Conservation (phyloP, 2,329 filamentous ascomycete genomes). For the Hypomyces perniciosus region DNA sequence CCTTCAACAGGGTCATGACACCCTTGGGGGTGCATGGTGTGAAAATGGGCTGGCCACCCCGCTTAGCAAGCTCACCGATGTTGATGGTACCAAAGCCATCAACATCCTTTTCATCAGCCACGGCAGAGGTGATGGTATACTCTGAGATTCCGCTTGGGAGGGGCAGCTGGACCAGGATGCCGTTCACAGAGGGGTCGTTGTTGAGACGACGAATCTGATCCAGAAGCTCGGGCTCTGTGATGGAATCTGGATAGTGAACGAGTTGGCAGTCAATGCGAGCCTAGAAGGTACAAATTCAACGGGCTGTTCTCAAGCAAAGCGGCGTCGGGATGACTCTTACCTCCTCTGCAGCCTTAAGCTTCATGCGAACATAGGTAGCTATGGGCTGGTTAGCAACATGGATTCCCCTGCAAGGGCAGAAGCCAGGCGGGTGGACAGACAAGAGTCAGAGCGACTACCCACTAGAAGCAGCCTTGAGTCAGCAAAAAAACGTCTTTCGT, state of each 20-base stretch:
- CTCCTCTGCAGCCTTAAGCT: constrained; percentile 93
- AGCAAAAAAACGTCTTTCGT: constrained; percentile 13
- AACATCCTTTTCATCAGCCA: constrained; percentile 92
- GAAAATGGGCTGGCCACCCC: constrained; percentile 83
- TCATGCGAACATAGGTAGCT: constrained; percentile 99
- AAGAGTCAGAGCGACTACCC: constrained; percentile 86
- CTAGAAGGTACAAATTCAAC: constrained; percentile 35
- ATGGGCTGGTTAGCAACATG: constrained; percentile 25
- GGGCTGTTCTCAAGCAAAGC: not conserved
- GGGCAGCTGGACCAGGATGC: constrained; percentile 89
- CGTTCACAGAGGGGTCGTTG: constrained; percentile 79
- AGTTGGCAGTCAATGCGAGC: constrained; percentile 86
- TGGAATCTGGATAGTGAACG: constrained; percentile 73
- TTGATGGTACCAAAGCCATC: constrained; percentile 93
- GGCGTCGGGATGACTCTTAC: constrained; percentile 38
- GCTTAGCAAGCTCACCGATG: constrained; percentile 95
- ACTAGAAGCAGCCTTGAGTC: constrained; percentile 47
- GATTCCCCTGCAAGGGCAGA: not conserved
- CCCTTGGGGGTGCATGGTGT: constrained; percentile 95
- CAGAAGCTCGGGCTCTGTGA: constrained; percentile 79
- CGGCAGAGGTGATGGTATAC: constrained; percentile 81
- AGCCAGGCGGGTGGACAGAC: constrained; percentile 36
- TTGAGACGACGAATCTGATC: constrained; percentile 77
- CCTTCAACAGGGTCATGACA: constrained; percentile 85
- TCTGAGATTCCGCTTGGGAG: constrained; percentile 86